Conservation (phyloP, 2,329 filamentous ascomycete species). For the Colletotrichum shisoi region DNA sequence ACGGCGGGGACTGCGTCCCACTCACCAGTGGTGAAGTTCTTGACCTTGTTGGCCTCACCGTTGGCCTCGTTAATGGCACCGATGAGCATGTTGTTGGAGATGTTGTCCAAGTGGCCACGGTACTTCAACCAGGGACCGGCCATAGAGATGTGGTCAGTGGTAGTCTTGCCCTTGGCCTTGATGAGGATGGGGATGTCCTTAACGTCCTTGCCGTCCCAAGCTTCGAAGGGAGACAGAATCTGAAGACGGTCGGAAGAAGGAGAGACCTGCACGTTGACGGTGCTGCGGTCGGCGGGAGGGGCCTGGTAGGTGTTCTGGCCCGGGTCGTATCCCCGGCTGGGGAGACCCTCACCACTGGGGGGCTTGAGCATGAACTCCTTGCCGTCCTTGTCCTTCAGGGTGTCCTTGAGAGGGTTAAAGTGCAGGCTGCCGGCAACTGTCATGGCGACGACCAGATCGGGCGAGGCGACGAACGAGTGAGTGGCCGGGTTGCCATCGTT, state of each 20-base stretch:
- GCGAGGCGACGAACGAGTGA: constrained; percentile 91
- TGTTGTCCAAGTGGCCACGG: constrained; percentile 98
- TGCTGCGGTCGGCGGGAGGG: constrained; percentile 78
- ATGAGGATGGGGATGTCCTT: constrained; percentile 87
- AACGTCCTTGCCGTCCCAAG: constrained; percentile 94
- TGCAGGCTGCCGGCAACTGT: constrained; percentile 82
- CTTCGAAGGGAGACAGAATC: constrained; percentile 81
- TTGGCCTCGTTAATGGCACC: constrained; percentile 96
- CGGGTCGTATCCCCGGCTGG: constrained; percentile 82
- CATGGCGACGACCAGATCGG: constrained; percentile 87
- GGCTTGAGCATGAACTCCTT: constrained; percentile 90
- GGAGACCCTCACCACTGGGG: constrained; percentile 83
- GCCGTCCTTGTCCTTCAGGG: constrained; percentile 91
- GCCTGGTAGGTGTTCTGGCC: constrained; percentile 96
- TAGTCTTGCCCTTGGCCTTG: constrained; percentile 96
- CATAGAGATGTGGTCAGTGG: constrained; percentile 97
- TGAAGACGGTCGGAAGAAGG: constrained; percentile 94
- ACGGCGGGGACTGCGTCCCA: constrained; percentile 90
- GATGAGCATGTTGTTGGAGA: constrained; percentile 99
- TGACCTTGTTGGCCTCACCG: constrained; percentile 96
- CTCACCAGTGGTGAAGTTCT: constrained; percentile 85
- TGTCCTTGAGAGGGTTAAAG: constrained; percentile 96
- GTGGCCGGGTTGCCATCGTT: constrained; percentile 96
- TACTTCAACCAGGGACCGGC: constrained; percentile 98
- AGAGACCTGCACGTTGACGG: constrained; percentile 81